Conservation (phyloP, 441 rosid genomes). For the Syzygium malaccense region DNA sequence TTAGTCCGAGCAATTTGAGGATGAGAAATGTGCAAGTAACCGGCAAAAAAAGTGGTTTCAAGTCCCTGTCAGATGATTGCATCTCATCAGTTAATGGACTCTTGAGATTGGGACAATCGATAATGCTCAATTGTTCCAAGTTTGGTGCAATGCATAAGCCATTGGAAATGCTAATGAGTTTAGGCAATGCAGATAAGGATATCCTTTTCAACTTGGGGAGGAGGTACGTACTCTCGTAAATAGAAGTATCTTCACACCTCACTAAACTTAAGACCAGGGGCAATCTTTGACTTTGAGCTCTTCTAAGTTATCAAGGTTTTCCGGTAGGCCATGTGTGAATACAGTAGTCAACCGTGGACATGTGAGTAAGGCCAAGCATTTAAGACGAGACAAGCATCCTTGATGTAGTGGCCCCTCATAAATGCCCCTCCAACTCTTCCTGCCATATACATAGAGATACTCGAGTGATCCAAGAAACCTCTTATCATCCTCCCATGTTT, state of each 20-base stretch:
- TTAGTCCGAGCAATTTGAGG: too few species aligned
- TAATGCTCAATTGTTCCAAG: neutral
- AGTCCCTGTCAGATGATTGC: neutral
- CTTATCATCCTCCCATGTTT: neutral
- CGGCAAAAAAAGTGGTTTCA: too few species aligned
- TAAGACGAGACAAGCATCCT: neutral
- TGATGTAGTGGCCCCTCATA: neutral
- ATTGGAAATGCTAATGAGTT: neutral
- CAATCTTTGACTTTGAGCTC: neutral
- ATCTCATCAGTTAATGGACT: neutral
- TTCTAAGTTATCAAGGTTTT: neutral
- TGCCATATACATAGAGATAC: too few species aligned
- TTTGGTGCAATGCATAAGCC: neutral
- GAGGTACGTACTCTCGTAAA: neutral
- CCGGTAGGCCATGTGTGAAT: neutral
- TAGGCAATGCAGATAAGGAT: neutral
- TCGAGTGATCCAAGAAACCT: neutral
- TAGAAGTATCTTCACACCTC: neutral
- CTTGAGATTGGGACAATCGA: neutral
- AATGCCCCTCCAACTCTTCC: neutral
- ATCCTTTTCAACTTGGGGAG: neutral
- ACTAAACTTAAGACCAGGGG: neutral
- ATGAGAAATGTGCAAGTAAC: too few species aligned
- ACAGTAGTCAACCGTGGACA: neutral
- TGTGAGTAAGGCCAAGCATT: neutral